Evolutionary conservation across 208 protist species (phyloP).

Genomic region (Spongospora subterranea): DNA sequence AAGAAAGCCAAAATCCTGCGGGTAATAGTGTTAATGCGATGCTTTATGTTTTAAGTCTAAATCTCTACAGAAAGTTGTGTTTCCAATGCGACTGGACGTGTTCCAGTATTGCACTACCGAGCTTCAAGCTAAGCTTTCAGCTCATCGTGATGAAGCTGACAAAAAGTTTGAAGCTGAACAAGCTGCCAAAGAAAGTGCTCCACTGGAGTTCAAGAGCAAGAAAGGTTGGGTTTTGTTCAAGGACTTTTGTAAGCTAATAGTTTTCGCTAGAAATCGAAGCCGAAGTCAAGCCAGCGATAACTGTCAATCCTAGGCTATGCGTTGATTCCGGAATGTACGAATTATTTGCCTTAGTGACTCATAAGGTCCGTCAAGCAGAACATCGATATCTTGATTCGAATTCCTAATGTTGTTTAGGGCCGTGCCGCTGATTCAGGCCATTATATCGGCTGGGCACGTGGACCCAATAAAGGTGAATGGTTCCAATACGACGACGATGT

Average conservation of each 20-base stretch:
- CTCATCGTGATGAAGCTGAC: slow-evolving; percentile 45
- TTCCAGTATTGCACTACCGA: slow-evolving; percentile 48
- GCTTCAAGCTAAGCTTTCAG: slow-evolving; percentile 44
- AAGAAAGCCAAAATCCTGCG: slow-evolving; percentile 61
- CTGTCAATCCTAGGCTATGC: not conserved
- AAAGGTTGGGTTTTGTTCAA: not conserved
- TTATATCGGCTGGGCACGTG: slow-evolving; percentile 59
- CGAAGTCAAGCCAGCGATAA: not conserved
- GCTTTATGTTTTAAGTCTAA: not conserved
- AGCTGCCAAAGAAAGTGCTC: slow-evolving; percentile 12
- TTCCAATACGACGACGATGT: slow-evolving; percentile 61
- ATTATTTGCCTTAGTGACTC: slow-evolving; percentile 58
- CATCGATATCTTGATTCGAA: slow-evolving; percentile 8
- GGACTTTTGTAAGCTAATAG: not conserved
- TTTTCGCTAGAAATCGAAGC: not conserved
- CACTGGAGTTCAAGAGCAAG: slow-evolving; percentile 8
- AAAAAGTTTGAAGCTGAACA: not conserved
- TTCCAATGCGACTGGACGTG: slow-evolving; percentile 56
- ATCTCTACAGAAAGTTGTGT: slow-evolving; percentile 58
- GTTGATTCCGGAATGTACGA: slow-evolving; percentile 46
- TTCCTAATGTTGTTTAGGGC: slow-evolving; percentile 41
- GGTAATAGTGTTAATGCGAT: slow-evolving; percentile 22
- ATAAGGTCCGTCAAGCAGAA: slow-evolving; percentile 12
- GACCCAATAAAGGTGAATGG: slow-evolving; percentile 60
- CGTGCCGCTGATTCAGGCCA: slow-evolving; percentile 58